A percentile compares a stretch with the other conserved stretches of the same genome.
Conservation (phyloP, 73 alveolate species). For the Symbiodinium natans region DNA sequence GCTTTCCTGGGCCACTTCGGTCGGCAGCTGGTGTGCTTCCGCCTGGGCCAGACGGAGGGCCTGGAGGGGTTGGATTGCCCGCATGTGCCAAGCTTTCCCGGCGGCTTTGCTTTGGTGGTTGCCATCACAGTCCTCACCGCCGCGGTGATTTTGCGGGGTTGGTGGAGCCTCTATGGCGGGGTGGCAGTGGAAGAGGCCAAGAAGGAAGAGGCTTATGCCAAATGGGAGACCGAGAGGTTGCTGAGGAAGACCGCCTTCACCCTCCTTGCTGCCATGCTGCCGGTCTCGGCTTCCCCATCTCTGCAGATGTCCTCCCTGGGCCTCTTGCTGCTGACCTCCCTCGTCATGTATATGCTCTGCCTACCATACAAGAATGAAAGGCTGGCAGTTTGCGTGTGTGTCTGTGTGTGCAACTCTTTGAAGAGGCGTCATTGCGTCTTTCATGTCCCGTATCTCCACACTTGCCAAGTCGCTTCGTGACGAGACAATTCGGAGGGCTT, state of each 20-base stretch:
- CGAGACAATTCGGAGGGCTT: no score
- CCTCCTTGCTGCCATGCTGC: not conserved
- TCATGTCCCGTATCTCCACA: no score
- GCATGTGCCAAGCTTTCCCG: not conserved
- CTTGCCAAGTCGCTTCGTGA: no score
- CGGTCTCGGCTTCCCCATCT: not conserved
- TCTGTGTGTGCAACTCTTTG: no score
- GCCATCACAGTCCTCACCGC: not conserved
- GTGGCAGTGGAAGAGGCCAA: not conserved
- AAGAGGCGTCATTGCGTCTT: no score
- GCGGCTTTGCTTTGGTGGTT: not conserved
- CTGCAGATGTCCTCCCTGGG: slow-evolving; percentile 11
- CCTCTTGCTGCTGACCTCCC: not conserved
- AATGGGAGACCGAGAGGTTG: not conserved
- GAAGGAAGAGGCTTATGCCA: not conserved
- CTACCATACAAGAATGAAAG: not conserved
- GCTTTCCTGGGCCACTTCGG: not conserved
- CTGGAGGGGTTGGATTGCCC: not conserved
- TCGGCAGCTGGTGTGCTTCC: not conserved
- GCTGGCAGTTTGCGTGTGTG: not conserved
- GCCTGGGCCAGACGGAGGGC: not conserved
- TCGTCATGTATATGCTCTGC: not conserved
- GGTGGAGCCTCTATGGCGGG: slow-evolving; percentile 3
- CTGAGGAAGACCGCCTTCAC: not conserved
- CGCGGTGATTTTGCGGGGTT: not conserved